Evolutionary conservation across 768 basidiomycete genomes (phyloP).

Genomic region (Chalciporus sphaerocephalus): DNA sequence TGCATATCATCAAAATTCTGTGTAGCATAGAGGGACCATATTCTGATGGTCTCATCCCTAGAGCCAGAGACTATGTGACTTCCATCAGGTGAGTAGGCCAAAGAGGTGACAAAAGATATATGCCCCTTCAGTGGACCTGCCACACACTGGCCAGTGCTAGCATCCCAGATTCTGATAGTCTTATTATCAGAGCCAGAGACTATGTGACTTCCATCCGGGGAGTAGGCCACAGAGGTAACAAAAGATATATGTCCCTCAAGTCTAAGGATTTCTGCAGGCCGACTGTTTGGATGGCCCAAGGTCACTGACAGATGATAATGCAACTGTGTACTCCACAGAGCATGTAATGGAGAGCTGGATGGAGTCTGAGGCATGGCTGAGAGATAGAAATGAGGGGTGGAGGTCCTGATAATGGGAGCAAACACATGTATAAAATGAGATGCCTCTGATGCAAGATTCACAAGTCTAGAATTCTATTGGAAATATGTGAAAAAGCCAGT

Average conservation of each 20-base stretch:
- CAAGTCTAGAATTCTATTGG: conserved; percentile 12
- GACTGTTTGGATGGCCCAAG: too few species aligned
- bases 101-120: conserved; percentile 1
- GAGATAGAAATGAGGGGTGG: conserved; percentile 37
- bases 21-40: too few species aligned
- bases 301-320: conserved; percentile 1
- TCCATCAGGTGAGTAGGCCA: conserved; percentile 11
- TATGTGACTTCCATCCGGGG: conserved; percentile 17
- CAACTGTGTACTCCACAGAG: conserved; percentile 14
- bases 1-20: too few species aligned
- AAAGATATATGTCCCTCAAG: too few species aligned
- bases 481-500: neutral
- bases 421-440: conserved; percentile 31
- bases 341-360: conserved; percentile 13
- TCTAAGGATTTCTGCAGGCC: too few species aligned
- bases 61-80: conserved; percentile 17
- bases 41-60: conserved; percentile 7
- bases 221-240: neutral
- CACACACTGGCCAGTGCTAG: neutral
- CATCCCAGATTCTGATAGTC: conserved; percentile 8
- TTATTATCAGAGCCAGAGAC: conserved; percentile 1
- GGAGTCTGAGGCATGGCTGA: conserved; percentile 33
- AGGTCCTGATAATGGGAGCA: conserved; percentile 25
- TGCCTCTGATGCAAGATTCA: conserved; percentile 22
- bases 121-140: conserved; percentile 1